A percentile compares a stretch with the other conserved stretches of the same genome.
phyloP scores from a whole-genome alignment of 1,284 basidiomycete species.

The Sporisorium graminicola region DNA sequence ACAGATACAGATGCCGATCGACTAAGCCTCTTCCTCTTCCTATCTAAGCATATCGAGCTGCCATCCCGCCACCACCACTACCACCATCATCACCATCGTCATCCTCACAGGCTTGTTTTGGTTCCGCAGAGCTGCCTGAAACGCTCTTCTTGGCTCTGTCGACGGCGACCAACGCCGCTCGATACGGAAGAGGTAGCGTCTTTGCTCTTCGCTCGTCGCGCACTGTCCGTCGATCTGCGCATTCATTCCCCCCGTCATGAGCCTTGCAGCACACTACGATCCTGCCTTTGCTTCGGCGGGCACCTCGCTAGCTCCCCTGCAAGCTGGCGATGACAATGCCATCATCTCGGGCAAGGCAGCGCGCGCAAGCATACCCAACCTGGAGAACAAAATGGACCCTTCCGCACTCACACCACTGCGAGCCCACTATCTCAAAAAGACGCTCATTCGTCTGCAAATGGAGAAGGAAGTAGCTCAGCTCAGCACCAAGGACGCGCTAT shows the following conservation, averaged over 20 bases:
- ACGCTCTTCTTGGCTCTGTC: not conserved
- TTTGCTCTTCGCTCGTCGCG: too few species aligned
- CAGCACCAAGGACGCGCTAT: slow-evolving; percentile 62
- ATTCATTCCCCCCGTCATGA: slow-evolving; percentile 14
- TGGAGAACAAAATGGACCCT: slow-evolving; percentile 37
- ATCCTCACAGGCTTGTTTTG: not conserved
- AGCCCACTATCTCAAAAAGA: slow-evolving; percentile 95
- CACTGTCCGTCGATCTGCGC: not conserved
- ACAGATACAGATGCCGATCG: not conserved
- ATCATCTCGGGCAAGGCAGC: slow-evolving; percentile 38
- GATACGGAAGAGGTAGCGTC: not conserved
- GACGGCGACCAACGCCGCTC: not conserved
- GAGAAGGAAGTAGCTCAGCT: slow-evolving; percentile 72
- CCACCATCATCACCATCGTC: not conserved
- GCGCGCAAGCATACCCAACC: slow-evolving; percentile 36
- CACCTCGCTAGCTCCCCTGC: slow-evolving; percentile 37
- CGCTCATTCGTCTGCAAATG: slow-evolving; percentile 85
- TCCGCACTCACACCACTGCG: slow-evolving; percentile 81
- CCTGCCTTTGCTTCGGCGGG: slow-evolving; percentile 52
- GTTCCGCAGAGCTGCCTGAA: not conserved
- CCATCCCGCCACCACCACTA: too few species aligned
- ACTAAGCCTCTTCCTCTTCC: too few species aligned
- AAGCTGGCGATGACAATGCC: slow-evolving; percentile 15
- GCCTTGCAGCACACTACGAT: slow-evolving; percentile 26
- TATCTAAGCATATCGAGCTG: too few species aligned